Conservation (phyloP, 345 rosid species). For the Gossypium bickii region DNA sequence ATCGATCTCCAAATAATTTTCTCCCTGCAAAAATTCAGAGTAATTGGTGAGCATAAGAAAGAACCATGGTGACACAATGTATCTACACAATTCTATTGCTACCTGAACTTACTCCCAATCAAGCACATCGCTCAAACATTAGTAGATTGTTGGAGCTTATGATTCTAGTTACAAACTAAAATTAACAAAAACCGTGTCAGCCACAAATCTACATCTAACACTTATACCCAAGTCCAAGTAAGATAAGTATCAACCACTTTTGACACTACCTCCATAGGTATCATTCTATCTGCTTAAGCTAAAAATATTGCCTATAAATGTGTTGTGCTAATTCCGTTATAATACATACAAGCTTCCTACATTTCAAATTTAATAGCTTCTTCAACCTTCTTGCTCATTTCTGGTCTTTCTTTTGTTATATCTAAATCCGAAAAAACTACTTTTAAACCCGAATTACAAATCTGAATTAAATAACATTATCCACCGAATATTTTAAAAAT, state of each 20-base stretch:
- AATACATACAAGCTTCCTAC: background rate
- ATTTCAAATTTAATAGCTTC: background rate
- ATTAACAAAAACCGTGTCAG: too few species aligned
- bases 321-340: background rate
- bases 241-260: too few species aligned
- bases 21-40: conserved; percentile 52
- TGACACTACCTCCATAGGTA: too few species aligned
- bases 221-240: too few species aligned
- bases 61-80: background rate
- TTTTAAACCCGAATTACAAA: too few species aligned
- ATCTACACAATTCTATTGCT: background rate
- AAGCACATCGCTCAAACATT: background rate
- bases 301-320: too few species aligned
- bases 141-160: background rate
- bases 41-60: background rate
- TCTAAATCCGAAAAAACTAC: too few species aligned
- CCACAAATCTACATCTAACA: too few species aligned
- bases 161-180: background rate
- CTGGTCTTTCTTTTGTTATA: background rate
- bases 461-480: too few species aligned
- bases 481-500: too few species aligned
- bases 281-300: too few species aligned
- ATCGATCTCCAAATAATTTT: conserved; percentile 82
- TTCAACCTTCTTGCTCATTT: background rate
- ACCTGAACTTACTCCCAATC: background rate